phyloP scores from a whole-genome alignment of 331 rosid species.

The Malus hybrid region DNA sequence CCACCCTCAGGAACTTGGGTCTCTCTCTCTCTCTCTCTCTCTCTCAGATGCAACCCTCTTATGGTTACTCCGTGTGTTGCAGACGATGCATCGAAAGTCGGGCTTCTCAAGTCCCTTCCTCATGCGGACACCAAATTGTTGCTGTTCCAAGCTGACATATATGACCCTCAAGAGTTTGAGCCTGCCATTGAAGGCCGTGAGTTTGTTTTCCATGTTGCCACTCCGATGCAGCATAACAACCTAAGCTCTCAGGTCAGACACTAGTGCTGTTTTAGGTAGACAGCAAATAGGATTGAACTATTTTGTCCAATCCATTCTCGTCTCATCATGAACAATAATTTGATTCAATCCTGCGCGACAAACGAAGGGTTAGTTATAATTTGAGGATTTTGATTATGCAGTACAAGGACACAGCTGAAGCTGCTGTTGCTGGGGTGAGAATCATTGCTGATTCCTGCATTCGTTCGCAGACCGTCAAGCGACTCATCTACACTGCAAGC shows the following conservation, averaged over 20 bases:
- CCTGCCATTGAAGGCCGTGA: slow-evolving; percentile 32
- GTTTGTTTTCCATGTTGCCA: slow-evolving; percentile 48
- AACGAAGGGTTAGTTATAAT: background rate
- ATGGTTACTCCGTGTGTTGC: background rate
- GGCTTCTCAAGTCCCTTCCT: slow-evolving; percentile 26
- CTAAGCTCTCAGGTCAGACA: slow-evolving; percentile 26
- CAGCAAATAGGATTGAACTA: too few relatives aligned
- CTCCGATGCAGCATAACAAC: slow-evolving; percentile 16
- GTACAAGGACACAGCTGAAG: slow-evolving; percentile 36
- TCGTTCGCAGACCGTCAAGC: slow-evolving; percentile 29
- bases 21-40: too few relatives aligned
- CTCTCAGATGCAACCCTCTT: background rate
- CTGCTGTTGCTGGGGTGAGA: slow-evolving; percentile 30
- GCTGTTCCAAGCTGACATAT: slow-evolving; percentile 41
- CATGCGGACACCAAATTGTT: slow-evolving; percentile 22
- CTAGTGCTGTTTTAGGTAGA: too few relatives aligned
- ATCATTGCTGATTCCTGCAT: slow-evolving; percentile 26
- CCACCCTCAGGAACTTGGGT: slow-evolving; percentile 47
- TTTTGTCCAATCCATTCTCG: background rate
- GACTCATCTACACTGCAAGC: slow-evolving; percentile 39
- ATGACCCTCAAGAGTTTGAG: slow-evolving; percentile 20
- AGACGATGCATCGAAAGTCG: slow-evolving; percentile 32
- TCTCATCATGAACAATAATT: background rate
- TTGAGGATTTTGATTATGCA: background rate
- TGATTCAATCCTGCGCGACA: background rate